Percentiles rank a stretch among this genome's conserved stretches.
Conservation (phyloP, 805 yeast species). For the Candida anglica region DNA sequence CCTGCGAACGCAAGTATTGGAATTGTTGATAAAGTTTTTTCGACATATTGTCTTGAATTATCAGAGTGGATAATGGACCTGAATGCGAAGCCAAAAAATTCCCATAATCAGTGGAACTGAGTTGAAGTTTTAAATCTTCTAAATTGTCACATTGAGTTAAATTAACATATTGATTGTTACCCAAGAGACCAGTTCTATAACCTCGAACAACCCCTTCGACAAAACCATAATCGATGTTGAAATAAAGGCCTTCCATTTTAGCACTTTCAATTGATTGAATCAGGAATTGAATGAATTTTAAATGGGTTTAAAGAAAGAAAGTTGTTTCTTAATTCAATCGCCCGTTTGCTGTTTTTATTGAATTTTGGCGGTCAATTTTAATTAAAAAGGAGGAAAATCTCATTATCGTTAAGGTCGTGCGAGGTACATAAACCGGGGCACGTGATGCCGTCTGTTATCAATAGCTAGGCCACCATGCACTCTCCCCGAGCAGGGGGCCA, state of each 20-base stretch:
- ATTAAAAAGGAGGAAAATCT: too few relatives aligned
- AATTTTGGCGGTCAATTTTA: too few relatives aligned
- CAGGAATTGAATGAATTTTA: neutral
- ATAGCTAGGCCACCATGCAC: too few relatives aligned
- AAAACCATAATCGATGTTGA: conserved; percentile 86
- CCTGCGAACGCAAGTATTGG: conserved; percentile 78
- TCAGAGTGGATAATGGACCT: conserved; percentile 77
- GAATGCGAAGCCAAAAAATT: conserved; percentile 80
- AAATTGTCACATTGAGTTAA: conserved; percentile 93
- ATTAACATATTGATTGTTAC: conserved; percentile 79
- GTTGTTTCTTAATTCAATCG: too few relatives aligned
- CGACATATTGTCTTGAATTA: conserved; percentile 77
- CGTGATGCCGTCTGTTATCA: too few relatives aligned
- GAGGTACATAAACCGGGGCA: neutral
- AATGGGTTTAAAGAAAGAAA: too few relatives aligned
- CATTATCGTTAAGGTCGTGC: conserved; percentile 1
- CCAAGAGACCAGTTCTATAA: conserved; percentile 77
- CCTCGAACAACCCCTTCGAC: conserved; percentile 96
- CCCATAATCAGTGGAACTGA: conserved; percentile 95
- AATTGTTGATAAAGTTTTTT: conserved; percentile 78
- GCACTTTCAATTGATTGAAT: neutral
- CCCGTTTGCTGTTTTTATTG: too few relatives aligned
- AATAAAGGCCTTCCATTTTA: conserved; percentile 86
- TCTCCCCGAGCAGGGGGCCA: too few relatives aligned
- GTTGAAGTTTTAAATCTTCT: conserved; percentile 90